Conservation (phyloP, 257 asterid species). For the Plectranthus barbatus region DNA sequence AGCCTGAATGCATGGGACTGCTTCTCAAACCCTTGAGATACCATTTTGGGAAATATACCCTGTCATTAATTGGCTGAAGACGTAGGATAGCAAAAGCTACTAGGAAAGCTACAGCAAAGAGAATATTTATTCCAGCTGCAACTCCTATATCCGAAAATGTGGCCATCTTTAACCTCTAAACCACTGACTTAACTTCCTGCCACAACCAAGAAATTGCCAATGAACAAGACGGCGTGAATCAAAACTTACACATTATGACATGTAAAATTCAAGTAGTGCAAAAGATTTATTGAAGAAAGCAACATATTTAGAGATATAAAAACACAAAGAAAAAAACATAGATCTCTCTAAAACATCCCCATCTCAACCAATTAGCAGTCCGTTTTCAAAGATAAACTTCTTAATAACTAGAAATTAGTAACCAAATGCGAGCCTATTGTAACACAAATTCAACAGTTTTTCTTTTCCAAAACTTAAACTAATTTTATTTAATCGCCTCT, state of each 20-base stretch:
- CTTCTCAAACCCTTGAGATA: conserved; percentile 85
- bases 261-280: neutral
- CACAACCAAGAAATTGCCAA: neutral
- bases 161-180: conserved; percentile 54
- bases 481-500: neutral
- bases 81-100: conserved; percentile 74
- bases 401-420: neutral
- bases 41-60: conserved; percentile 98
- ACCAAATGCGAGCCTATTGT: neutral
- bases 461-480: neutral
- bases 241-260: neutral
- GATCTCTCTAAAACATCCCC: neutral
- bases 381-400: neutral
- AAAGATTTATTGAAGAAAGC: neutral
- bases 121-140: conserved; percentile 80
- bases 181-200: conserved; percentile 12
- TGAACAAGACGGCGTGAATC: neutral
- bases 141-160: conserved; percentile 77
- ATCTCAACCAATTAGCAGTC: neutral
- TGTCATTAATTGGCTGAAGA: conserved; percentile 89
- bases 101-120: conserved; percentile 60
- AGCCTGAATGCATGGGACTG: conserved; percentile 69
- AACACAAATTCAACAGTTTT: neutral
- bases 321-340: neutral
- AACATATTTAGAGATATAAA: neutral